A percentile compares a stretch with the other conserved stretches of the same genome.
Evolutionary conservation across 1,139 yeast species (phyloP).

Genomic region (Suhomyces yuchorum): DNA sequence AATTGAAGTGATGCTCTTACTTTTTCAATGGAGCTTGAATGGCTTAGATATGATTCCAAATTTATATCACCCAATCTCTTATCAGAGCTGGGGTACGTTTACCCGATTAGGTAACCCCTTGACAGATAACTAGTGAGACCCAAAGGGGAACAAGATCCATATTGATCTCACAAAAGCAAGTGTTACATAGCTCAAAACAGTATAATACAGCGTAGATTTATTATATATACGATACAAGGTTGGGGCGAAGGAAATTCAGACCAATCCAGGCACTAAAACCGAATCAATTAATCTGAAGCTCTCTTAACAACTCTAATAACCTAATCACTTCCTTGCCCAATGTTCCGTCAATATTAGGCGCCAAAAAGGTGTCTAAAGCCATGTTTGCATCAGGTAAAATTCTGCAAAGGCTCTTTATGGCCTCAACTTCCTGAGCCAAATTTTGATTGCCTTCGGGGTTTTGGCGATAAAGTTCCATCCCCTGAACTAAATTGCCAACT

Average conservation of each 20-base stretch:
- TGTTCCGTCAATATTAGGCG: conserved; percentile 40
- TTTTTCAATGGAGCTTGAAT: not conserved
- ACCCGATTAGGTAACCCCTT: conserved; percentile 1
- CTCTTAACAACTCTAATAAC: conserved; percentile 29
- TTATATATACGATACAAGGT: conserved; percentile 1
- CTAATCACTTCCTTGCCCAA: conserved; percentile 45
- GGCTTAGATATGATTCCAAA: not conserved
- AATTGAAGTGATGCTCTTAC: not conserved
- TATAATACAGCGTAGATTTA: conserved; percentile 8
- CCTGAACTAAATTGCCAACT: conserved; percentile 31
- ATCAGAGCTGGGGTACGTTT: not conserved
- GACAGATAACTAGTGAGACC: not conserved
- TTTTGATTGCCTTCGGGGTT: conserved; percentile 4
- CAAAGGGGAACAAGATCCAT: not conserved
- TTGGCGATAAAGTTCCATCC: conserved; percentile 7
- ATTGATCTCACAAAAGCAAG: no score
- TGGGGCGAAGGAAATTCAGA: not conserved
- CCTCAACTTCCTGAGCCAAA: conserved; percentile 17
- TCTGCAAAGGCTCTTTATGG: conserved; percentile 19
- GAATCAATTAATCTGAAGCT: conserved; percentile 7
- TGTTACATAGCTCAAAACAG: not conserved
- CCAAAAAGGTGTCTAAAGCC: conserved; percentile 40
- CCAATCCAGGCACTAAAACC: not conserved
- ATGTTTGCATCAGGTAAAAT: conserved; percentile 41
- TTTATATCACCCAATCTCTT: not conserved